Conservation (phyloP, 257 asterid species). For the Solanum pennellii region DNA sequence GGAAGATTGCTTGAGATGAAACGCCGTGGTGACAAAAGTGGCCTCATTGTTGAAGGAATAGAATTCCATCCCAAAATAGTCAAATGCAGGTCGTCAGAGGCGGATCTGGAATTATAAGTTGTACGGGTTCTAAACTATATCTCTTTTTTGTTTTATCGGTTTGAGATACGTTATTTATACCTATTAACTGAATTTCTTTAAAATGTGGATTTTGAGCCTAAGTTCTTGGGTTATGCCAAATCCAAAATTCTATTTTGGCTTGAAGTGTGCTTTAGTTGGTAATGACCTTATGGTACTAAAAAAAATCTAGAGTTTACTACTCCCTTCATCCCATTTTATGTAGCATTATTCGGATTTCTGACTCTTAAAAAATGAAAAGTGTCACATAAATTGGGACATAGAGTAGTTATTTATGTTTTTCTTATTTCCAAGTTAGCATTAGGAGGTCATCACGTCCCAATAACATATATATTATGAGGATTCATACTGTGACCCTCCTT, state of each 20-base stretch:
- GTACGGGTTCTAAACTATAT: not conserved
- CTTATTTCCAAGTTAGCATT: not conserved
- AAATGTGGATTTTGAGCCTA: not conserved
- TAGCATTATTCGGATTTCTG: too few species aligned
- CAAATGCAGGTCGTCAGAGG: not conserved
- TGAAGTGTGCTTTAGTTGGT: too few species aligned
- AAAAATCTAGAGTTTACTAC: not conserved
- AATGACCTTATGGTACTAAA: not conserved
- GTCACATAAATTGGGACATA: too few species aligned
- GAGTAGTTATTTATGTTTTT: not conserved
- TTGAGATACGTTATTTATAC: not conserved
- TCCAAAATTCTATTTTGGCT: not conserved
- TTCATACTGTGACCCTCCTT: not conserved
- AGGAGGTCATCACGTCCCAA: not conserved
- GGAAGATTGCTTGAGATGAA: not conserved
- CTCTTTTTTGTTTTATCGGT: not conserved
- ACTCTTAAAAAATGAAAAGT: too few species aligned
- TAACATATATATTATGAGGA: not conserved
- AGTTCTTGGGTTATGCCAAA: not conserved
- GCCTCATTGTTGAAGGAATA: not conserved
- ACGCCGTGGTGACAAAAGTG: not conserved
- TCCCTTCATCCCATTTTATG: too few species aligned
- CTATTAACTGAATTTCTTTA: not conserved
- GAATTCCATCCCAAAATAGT: not conserved
- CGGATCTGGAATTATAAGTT: not conserved